A percentile compares a stretch with the other conserved stretches of the same genome.
Conservation (phyloP, 2,329 filamentous ascomycete genomes). For the Microcyclospora tardicrescens region DNA sequence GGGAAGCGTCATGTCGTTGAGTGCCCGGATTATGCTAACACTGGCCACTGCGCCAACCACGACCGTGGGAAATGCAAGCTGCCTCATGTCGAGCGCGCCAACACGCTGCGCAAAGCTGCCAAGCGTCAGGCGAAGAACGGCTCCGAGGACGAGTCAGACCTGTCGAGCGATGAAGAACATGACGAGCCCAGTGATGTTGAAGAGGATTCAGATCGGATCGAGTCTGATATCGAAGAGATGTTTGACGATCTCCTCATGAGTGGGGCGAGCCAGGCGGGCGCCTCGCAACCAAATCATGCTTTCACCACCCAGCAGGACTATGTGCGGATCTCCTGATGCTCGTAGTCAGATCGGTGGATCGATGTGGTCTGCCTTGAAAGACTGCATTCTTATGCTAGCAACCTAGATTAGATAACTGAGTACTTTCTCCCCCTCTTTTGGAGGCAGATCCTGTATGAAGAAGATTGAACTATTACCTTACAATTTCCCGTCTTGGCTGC, state of each 20-base stretch:
- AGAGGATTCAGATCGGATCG: constrained; percentile 55
- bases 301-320: constrained; percentile 42
- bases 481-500: too few species aligned
- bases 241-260: constrained; percentile 29
- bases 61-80: constrained; percentile 54
- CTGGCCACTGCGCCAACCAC: constrained; percentile 65
- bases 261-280: constrained; percentile 20
- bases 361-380: too few species aligned
- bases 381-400: too few species aligned
- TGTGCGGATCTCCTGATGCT: constrained; percentile 28
- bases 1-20: constrained; percentile 69
- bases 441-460: too few species aligned
- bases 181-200: constrained; percentile 36
- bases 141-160: constrained; percentile 35
- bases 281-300: constrained; percentile 25
- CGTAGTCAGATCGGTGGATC: too few species aligned
- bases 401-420: too few species aligned
- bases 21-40: constrained; percentile 91
- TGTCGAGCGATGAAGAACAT: constrained; percentile 66
- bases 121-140: constrained; percentile 29
- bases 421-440: too few species aligned
- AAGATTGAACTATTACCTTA: too few species aligned
- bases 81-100: constrained; percentile 77
- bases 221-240: constrained; percentile 15
- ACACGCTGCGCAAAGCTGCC: constrained; percentile 53